Base-by-base conservation (phyloP, 129 eudicot species). In the Centrapalus pauciflorus region DNA sequence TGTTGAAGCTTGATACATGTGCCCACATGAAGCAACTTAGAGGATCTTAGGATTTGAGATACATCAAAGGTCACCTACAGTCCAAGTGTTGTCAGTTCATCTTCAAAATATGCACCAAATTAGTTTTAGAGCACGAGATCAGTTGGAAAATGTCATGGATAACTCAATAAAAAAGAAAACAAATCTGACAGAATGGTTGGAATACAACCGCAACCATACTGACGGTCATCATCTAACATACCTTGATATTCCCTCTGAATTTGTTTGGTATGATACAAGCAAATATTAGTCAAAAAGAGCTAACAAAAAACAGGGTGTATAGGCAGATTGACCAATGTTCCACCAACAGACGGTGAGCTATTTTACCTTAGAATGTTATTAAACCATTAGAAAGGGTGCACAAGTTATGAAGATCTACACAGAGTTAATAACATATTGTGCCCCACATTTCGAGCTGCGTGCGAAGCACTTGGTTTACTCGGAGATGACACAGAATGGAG, bases 11-110 rank as follows among this genome's bases (percentile, higher is more conserved):
- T 12, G n/a, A n/a, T n/a, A n/a, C n/a, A n/a, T n/a, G n/a, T n/a
- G n/a, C n/a, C n/a, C n/a, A n/a, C n/a, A n/a, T 7, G 28, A 49
- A 2, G 56, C 28, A 1, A 13, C n/a, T 8, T 52, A 30, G 59
- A 24, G 59, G 16, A 52, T 52, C 1, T 12, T 55, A 0, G 4
- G 37, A 5, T 28, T 26, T 5, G 4, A 55, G 7, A 55, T 26
- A 26, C 17, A 56, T 1, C 12, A 27, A 13, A 28, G 38, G 21
- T 13, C 37, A 5, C 62, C 40, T 0, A 4, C 23, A 1, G 67
- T 79, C 0, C 60, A 33, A 3, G 9, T 74, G 0, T 49, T 79
- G 4, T 10, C 43, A 0, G 34, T 60, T 23, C 84, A 79, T 45
- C 4, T 67, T 1, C 41, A 49, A 38, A 57, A 52, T 7, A 40